Percentiles rank a stretch among this genome's conserved stretches.
Conservation (phyloP, 352 stramenopile species). For the Globisporangium radiosum region DNA sequence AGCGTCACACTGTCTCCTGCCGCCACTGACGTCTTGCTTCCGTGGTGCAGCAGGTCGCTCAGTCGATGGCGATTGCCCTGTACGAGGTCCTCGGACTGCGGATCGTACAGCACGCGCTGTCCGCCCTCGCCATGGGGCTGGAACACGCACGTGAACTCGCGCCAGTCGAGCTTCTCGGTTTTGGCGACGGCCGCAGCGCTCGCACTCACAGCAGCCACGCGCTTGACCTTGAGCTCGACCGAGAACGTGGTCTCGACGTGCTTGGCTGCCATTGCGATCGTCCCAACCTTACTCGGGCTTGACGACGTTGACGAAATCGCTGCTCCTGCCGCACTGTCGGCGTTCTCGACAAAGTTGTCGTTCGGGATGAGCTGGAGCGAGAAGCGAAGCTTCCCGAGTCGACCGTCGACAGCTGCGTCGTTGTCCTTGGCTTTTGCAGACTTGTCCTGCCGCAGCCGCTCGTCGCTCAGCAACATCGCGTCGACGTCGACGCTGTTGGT, state of each 20-base stretch:
- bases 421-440: constrained; percentile 26
- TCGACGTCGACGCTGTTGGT: constrained; percentile 34
- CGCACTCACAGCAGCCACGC: constrained; percentile 4
- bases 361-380: constrained; percentile 46
- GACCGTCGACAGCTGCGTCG: constrained; percentile 31
- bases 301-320: not conserved
- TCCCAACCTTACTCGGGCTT: constrained; percentile 9
- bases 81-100: constrained; percentile 38
- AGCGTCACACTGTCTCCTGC: not conserved
- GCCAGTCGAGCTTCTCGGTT: constrained; percentile 19
- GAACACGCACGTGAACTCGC: constrained; percentile 37
- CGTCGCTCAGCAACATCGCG: constrained; percentile 39
- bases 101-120: constrained; percentile 36
- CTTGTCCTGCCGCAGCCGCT: constrained; percentile 26
- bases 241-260: constrained; percentile 39
- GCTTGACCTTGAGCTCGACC: constrained; percentile 36
- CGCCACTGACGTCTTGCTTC: not conserved
- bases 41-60: constrained; percentile 23
- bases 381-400: constrained; percentile 50
- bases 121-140: constrained; percentile 39
- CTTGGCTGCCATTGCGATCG: constrained; percentile 3
- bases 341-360: constrained; percentile 46
- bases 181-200: not conserved
- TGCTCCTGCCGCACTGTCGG: not conserved
- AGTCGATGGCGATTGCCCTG: constrained; percentile 22